phyloP scores from a whole-genome alignment of 2,329 filamentous ascomycete species.

The Cercospora brassicicola region DNA sequence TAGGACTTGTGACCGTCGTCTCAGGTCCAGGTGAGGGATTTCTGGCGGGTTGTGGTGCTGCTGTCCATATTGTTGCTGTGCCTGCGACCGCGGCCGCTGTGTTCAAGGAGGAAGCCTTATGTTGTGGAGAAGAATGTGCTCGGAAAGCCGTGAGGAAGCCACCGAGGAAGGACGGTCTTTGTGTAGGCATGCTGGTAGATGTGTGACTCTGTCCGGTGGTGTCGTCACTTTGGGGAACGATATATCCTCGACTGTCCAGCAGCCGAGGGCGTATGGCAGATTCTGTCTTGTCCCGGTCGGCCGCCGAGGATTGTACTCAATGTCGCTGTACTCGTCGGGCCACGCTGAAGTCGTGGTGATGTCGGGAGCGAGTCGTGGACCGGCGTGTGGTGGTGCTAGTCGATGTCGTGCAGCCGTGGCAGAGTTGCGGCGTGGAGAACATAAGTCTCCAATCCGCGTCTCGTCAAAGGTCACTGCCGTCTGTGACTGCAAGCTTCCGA shows the following conservation, averaged over 20 bases:
- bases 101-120: constrained; percentile 51
- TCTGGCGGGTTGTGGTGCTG: constrained; percentile 26
- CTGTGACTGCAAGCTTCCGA: constrained; percentile 9
- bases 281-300: not conserved
- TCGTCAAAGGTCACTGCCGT: constrained; percentile 4
- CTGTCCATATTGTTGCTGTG: constrained; percentile 37
- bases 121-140: constrained; percentile 58
- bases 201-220: not conserved
- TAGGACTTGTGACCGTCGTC: constrained; percentile 40
- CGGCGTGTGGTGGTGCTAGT: not conserved
- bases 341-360: not conserved
- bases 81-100: constrained; percentile 42
- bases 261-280: constrained; percentile 5
- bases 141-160: constrained; percentile 68
- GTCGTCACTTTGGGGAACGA: not conserved
- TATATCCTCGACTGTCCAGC: constrained; percentile 6
- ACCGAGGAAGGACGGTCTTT: constrained; percentile 62
- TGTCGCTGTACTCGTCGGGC: not conserved
- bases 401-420: constrained; percentile 7
- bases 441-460: constrained; percentile 4
- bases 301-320: not conserved
- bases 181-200: constrained; percentile 57
- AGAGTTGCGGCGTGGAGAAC: not conserved
- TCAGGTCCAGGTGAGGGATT: constrained; percentile 25
- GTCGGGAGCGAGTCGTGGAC: not conserved